Evolutionary conservation across 2,329 filamentous ascomycete species (phyloP).

Genomic region (Aurifilum marmelostoma): DNA sequence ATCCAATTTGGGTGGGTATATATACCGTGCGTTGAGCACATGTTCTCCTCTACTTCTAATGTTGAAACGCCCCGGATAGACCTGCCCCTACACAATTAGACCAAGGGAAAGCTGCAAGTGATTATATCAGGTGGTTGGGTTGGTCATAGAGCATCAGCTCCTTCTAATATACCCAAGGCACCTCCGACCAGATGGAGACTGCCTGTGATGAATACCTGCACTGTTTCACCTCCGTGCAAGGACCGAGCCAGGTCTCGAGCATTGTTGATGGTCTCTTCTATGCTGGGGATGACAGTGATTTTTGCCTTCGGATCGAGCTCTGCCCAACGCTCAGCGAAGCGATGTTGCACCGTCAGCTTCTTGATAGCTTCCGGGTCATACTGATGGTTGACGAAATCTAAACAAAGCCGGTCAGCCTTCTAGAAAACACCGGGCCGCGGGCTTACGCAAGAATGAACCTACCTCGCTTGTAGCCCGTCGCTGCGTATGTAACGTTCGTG

Average conservation of each 20-base stretch:
- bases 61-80: not conserved
- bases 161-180: slow-evolving; percentile 39
- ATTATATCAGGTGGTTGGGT: not conserved
- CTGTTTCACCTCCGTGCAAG: slow-evolving; percentile 35
- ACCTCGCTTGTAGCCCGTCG: slow-evolving; percentile 54
- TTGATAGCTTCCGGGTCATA: slow-evolving; percentile 55
- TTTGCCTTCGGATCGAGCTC: slow-evolving; percentile 50
- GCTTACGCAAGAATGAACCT: slow-evolving; percentile 3
- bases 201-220: slow-evolving; percentile 53
- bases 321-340: slow-evolving; percentile 56
- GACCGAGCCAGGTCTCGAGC: slow-evolving; percentile 42
- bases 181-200: slow-evolving; percentile 53
- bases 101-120: not conserved
- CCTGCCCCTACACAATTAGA: slow-evolving; percentile 1
- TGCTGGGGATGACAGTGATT: slow-evolving; percentile 53
- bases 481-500: slow-evolving; percentile 47
- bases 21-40: slow-evolving; percentile 29
- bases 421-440: not conserved
- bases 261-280: slow-evolving; percentile 58
- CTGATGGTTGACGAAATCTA: slow-evolving; percentile 61
- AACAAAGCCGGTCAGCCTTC: slow-evolving; percentile 31
- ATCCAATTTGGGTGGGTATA: slow-evolving; percentile 21
- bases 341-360: slow-evolving; percentile 55
- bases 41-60: slow-evolving; percentile 5
- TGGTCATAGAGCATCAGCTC: slow-evolving; percentile 34